phyloP scores from a whole-genome alignment of 2,329 filamentous ascomycete genomes.

The Achaetomium macrosporum region DNA sequence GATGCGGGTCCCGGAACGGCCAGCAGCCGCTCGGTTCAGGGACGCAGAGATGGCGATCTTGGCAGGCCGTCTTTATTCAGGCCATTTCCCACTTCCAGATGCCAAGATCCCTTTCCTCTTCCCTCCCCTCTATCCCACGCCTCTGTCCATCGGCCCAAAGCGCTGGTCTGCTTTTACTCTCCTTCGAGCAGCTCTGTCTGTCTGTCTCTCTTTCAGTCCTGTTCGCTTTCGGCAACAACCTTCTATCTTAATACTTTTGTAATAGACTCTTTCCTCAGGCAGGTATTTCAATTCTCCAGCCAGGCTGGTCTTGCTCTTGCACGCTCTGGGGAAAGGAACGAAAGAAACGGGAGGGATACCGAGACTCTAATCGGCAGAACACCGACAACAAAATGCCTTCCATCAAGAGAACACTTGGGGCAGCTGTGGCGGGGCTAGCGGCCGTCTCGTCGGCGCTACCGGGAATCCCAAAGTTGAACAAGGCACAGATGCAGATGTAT shows the following conservation, averaged over 20 bases:
- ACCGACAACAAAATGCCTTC: slow-evolving; percentile 39
- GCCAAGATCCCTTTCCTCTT: slow-evolving; percentile 9
- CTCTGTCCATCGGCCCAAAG: slow-evolving; percentile 34
- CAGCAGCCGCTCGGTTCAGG: slow-evolving; percentile 22
- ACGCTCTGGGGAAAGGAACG: slow-evolving; percentile 14
- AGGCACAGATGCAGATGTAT: slow-evolving; percentile 42
- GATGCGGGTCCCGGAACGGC: slow-evolving; percentile 25
- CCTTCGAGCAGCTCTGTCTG: slow-evolving; percentile 27
- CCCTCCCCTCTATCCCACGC: slow-evolving; percentile 18
- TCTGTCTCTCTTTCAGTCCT: slow-evolving; percentile 19
- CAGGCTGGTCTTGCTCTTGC: slow-evolving; percentile 34
- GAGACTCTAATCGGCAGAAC: slow-evolving; percentile 23
- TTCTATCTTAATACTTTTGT: slow-evolving; percentile 26
- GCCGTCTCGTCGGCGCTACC: slow-evolving; percentile 44
- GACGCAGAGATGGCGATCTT: slow-evolving; percentile 15
- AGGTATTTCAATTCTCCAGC: slow-evolving; percentile 26
- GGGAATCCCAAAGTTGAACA: slow-evolving; percentile 38
- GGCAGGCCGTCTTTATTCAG: slow-evolving; percentile 25
- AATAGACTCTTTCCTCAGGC: slow-evolving; percentile 17
- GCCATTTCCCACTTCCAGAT: slow-evolving; percentile 20
- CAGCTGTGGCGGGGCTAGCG: slow-evolving; percentile 40
- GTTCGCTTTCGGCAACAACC: slow-evolving; percentile 1
- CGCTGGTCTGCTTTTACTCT: slow-evolving; percentile 45
- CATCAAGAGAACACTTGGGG: slow-evolving; percentile 39
- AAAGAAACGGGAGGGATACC: slow-evolving; percentile 24